phyloP scores from a whole-genome alignment of 441 rosid genomes.

The Corymbia calophylla region DNA sequence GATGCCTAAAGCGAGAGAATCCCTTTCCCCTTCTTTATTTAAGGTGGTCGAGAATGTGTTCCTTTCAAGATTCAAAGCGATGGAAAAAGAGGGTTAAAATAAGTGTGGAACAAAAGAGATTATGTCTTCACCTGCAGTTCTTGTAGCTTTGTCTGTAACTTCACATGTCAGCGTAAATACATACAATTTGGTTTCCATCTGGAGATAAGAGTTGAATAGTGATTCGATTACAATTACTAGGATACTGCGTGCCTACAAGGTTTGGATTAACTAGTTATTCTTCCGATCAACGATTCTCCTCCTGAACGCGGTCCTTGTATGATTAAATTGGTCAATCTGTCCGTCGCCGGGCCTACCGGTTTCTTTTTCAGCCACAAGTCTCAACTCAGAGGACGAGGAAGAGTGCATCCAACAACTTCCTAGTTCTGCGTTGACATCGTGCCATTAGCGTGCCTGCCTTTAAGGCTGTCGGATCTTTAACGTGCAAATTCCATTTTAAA shows the following conservation, averaged over 20 bases:
- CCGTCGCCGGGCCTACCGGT: neutral
- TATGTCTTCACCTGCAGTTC: neutral
- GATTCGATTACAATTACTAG: neutral
- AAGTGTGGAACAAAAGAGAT: neutral
- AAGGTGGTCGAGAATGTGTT: neutral
- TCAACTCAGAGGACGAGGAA: neutral
- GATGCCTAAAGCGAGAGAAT: constrained; percentile 10
- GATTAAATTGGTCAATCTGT: neutral
- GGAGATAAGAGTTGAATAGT: neutral
- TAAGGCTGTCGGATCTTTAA: neutral
- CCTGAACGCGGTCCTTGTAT: neutral
- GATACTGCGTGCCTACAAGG: neutral
- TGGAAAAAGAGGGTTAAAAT: neutral
- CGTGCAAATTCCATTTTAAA: neutral
- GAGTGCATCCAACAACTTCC: neutral
- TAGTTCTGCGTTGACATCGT: neutral
- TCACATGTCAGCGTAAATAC: neutral
- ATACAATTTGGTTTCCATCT: neutral
- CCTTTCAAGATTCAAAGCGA: neutral
- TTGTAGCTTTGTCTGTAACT: neutral
- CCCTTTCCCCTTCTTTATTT: neutral
- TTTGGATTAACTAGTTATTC: neutral
- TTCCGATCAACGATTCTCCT: neutral
- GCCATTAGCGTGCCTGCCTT: neutral
- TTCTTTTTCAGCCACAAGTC: neutral